Evolutionary conservation across 73 alveolate species (phyloP), one percentile per base, ranked within the genome.

Genomic region (Effrenium voratum): DNA sequence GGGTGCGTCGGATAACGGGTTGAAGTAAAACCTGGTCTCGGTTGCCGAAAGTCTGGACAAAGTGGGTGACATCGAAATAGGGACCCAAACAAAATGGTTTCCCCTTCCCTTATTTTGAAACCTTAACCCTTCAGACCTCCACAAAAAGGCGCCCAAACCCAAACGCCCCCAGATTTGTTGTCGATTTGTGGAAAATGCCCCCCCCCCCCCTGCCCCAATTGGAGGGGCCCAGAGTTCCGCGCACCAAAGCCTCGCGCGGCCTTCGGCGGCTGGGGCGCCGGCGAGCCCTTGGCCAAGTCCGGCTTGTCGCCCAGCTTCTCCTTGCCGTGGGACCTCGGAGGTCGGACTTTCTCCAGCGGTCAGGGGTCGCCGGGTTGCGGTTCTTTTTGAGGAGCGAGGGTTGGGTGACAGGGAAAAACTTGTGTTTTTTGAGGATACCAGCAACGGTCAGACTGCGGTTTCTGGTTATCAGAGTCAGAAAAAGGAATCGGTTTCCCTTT

Each of bases 231-330:
- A 30, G 19, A 66, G 79, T 66, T 66, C 41, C 40, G 40, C 8
- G 26, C 26, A 5, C 12, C 22, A 66, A n/a, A n/a, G 30, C 15
- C 19, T 66, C 40, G 19, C 34, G n/a, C 30, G 79, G 49, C 16
- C 30, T 30, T 30, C 30, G 79, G 15, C 1, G 43, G n/a, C 30
- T 2, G n/a, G 16, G 63, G 63, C 63, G 19, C 40, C 16, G 63
- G 57, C 60, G 99, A 99, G 43, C 99, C 99, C 83, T 99, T 99
- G 46, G 99, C 90, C 36, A 88, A 66, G 91, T 99, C 99, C 0
- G 99, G 99, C 93, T 95, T 91, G 98, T 99, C 99, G 8, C 97
- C 94, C 26, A 95, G 93, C 82, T 99, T 99, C 88, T 99, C 99
- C 72, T 99, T 99, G 32, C 99, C 99, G 40, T 99, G 99, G 38